Evolutionary conservation across 2,329 filamentous ascomycete genomes (phyloP).

Genomic region (Triangularia setosa): DNA sequence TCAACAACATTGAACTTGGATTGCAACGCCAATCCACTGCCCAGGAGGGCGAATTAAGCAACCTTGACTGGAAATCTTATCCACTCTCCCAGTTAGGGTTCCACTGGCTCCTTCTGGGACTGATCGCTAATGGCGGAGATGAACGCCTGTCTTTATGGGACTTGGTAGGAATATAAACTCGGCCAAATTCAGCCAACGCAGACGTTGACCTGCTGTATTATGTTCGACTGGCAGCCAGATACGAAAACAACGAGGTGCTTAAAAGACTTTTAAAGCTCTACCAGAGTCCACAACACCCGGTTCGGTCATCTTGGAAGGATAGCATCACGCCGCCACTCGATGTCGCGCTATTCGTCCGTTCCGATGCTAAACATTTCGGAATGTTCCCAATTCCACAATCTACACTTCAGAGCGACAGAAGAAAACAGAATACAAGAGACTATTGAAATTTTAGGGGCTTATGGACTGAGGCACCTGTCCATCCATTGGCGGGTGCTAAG

Average conservation of each 20-base stretch:
- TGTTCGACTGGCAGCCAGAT: background rate
- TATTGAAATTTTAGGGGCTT: background rate
- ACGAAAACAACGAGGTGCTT: background rate
- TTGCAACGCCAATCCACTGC: background rate
- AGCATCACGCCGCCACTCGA: background rate
- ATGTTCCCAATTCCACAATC: background rate
- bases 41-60: background rate
- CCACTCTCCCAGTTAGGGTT: background rate
- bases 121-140: background rate
- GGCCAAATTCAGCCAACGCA: background rate
- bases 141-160: background rate
- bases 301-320: background rate
- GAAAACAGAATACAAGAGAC: background rate
- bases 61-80: background rate
- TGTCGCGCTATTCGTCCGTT: background rate
- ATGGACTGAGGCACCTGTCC: background rate
- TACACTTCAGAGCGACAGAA: background rate
- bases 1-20: background rate
- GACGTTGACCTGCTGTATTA: background rate
- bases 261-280: background rate
- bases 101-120: background rate
- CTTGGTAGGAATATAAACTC: background rate
- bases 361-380: background rate
- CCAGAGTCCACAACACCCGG: background rate
- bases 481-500: background rate